Base-by-base conservation (phyloP, 441 rosid species). In the Mallotus japonicus region DNA sequence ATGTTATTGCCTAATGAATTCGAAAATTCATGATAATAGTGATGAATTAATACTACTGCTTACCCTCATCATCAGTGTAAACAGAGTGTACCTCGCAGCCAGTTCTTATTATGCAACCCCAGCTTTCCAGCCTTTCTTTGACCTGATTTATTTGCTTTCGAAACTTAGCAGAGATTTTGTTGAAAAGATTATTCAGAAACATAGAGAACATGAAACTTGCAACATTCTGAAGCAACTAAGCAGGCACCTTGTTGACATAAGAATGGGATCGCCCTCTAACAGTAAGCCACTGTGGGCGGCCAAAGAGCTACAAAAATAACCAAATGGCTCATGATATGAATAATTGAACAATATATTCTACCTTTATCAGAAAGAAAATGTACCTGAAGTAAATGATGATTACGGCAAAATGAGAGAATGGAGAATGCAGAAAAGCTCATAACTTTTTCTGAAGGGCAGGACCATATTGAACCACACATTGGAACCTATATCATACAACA, bases 321-420 rank as follows among this genome's bases (percentile, higher is more conserved):
- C 32, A 64, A 69, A 53, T 22, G 65, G 28, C 72, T 40, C 28
- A 17, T 6, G 10, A 5, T 16, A 54, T 16, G 12, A 6, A 5
- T 54, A 17, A 16, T 13, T 51, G 14, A 4, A 51, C 14, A 13
- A 4, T 3, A 59, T 8, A 59, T 3, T 24, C 42, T 24, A 59
- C 16, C 28, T 28, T 2, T 59, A 4, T 24, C n/a, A 42, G 10
- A 12, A 16, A 51, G 15, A 66, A 15, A 19, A 42, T 58, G 53
- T 63, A 89, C 98, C 96, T 94, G 92, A 81, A 95, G 97, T 17
- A 92, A 85, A 57, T 90, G 96, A 80, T 91, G 99, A 54, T 92
- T 88, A 65, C 85, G 87, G 79, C 95, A 92, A 85, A 95, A 95
- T n/a, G 96, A 90, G 77, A 92, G 90, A 69, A 91, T 83, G 12